Evolutionary conservation across 108 stramenopile species (phyloP), one percentile per base, ranked within the genome.

Genomic region (Skeletonema costatum): DNA sequence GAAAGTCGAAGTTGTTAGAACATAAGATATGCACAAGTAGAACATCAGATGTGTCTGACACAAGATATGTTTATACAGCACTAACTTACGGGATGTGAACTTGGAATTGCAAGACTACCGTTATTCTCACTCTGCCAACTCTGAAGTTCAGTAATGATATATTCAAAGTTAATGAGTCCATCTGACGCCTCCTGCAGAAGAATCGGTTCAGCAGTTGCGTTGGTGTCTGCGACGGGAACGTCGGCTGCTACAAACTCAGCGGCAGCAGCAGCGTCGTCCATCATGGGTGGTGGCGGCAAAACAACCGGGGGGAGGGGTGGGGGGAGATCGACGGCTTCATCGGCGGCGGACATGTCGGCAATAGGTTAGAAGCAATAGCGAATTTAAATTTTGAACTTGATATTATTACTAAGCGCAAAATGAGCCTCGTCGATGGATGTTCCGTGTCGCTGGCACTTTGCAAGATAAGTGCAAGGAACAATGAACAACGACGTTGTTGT

Each of bases 91-190:
- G 74, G 74, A 64, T 75, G 74, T 8, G 74, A 60, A 16, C 58
- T 58, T 30, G 74, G 74, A 31, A 75, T 56, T 12, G 41, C 56
- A 38, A 75, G 66, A 29, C 53, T 66, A 21, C 66, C 66, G 21
- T 39, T 42, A 32, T 66, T 60, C 41, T 75, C 58, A n/a, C 71
- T 44, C 61, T 48, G 42, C 31, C 25, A 71, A 70, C 35, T 50
- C 31, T 48, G 64, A 32, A 71, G 71, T 5, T 64, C 71, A 33
- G 64, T 30, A 62, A 72, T 58, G 60, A 77, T 77, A 33, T 41
- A 35, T 13, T 36, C 41, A 46, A 77, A 68, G 50, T 63, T 30
- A 41, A 77, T 17, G 63, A 67, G 9, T 10, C 53, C 25, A 51
- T 50, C 25, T 7, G 21, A 0, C 9, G 25, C 25, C 53, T 56